These are phyloP conservation scores for Xylaria sp. DNA, from an alignment of 495 filamentous ascomycete genomes.

Conservation along the genomic window DNA sequence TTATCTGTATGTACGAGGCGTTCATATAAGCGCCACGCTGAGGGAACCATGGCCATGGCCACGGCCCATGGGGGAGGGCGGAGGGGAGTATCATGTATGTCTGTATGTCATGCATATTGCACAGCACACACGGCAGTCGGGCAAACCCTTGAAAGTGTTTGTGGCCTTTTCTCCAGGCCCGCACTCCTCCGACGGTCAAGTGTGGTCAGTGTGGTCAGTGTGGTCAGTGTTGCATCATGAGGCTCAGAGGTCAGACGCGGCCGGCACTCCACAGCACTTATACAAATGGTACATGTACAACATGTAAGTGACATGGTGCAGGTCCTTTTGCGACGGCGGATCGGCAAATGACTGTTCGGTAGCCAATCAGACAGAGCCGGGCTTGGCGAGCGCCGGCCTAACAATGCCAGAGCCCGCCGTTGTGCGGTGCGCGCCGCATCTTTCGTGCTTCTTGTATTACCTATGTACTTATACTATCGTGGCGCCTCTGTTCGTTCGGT, in stretches of 20 bases:
- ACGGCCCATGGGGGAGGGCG: too few relatives aligned
- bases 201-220: too few relatives aligned
- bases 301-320: too few relatives aligned
- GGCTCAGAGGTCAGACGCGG: constrained; percentile 6
- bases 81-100: too few relatives aligned
- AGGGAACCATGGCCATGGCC: background rate
- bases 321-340: background rate
- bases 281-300: too few relatives aligned
- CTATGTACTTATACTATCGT: too few relatives aligned
- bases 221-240: constrained; percentile 1
- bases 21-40: background rate
- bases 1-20: constrained; percentile 1
- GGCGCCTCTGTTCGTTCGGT: background rate
- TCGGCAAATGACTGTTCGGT: constrained; percentile 13
- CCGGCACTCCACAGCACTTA: background rate
- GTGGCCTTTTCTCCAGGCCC: background rate
- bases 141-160: background rate
- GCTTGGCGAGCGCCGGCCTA: constrained; percentile 6
- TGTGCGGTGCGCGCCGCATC: background rate
- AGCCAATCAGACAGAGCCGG: background rate
- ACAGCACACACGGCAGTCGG: background rate
- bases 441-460: background rate
- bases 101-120: constrained; percentile 5
- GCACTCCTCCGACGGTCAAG: too few relatives aligned
- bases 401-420: background rate